Percentiles rank a stretch among this genome's conserved stretches.
phyloP scores from a whole-genome alignment of 2,329 filamentous ascomycete species.

The Colletotrichum neosansevieriae region DNA sequence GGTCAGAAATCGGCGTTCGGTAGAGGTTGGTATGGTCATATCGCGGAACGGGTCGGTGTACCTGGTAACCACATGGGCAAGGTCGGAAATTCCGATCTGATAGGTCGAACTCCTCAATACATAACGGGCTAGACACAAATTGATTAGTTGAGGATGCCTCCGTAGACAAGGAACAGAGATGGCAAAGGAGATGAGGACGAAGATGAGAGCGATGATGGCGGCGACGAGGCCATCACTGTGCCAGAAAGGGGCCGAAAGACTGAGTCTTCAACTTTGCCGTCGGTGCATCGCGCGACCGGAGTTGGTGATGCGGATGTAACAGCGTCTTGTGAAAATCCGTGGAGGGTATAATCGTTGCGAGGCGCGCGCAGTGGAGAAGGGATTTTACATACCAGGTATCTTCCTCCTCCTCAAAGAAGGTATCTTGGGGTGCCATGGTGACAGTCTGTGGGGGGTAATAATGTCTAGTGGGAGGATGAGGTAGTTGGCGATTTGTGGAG shows the following conservation, averaged over 20 bases:
- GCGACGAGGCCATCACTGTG: too few species aligned
- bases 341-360: slow-evolving; percentile 4
- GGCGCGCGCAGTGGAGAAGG: slow-evolving; percentile 21
- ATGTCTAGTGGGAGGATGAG: slow-evolving; percentile 16
- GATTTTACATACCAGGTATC: slow-evolving; percentile 70
- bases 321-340: too few species aligned
- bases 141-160: slow-evolving; percentile 40
- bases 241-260: too few species aligned
- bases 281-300: too few species aligned
- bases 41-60: slow-evolving; percentile 56
- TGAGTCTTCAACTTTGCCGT: too few species aligned
- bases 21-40: background rate
- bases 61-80: slow-evolving; percentile 98
- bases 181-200: too few species aligned
- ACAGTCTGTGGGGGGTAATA: slow-evolving; percentile 37
- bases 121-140: slow-evolving; percentile 79
- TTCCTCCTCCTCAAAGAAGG: slow-evolving; percentile 78
- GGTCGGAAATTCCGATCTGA: slow-evolving; percentile 97
- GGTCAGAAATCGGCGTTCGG: slow-evolving; percentile 23
- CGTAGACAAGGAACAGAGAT: too few species aligned
- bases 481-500: slow-evolving; percentile 32
- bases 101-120: slow-evolving; percentile 98
- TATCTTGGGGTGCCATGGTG: slow-evolving; percentile 76
- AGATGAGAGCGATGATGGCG: too few species aligned
- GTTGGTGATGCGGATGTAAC: too few species aligned